phyloP scores from a whole-genome alignment of 2,329 filamentous ascomycete species.

The Dryadomyces quercivorus region DNA sequence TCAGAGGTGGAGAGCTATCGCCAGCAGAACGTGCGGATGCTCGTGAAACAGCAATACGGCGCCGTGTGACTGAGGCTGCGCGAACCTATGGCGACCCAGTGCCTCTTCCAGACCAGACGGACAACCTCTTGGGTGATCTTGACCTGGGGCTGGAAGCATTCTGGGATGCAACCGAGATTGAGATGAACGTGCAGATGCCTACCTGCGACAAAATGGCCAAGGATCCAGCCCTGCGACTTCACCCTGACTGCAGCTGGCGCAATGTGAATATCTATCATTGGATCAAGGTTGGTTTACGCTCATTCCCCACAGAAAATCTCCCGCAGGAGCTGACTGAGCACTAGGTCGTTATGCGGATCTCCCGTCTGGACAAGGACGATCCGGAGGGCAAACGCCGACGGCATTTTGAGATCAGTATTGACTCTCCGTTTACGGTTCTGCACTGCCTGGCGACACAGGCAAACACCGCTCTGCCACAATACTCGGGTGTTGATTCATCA shows the following conservation, averaged over 20 bases:
- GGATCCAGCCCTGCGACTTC: conserved; percentile 51
- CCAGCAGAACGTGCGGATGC: conserved; percentile 34
- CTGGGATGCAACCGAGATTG: conserved; percentile 83
- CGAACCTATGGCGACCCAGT: conserved; percentile 25
- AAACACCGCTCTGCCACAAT: conserved; percentile 76
- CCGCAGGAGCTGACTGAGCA: conserved; percentile 28
- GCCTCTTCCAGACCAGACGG: conserved; percentile 38
- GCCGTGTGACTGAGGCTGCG: conserved; percentile 42
- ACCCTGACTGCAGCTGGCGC: conserved; percentile 87
- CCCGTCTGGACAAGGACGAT: conserved; percentile 67
- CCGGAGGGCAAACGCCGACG: conserved; percentile 59
- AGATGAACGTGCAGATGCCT: conserved; percentile 84
- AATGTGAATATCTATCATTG: conserved; percentile 92
- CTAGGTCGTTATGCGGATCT: conserved; percentile 85
- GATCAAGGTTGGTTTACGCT: conserved; percentile 63
- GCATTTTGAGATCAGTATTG: conserved; percentile 93
- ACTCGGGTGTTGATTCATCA: conserved; percentile 40
- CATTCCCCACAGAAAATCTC: conserved; percentile 28
- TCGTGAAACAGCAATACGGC: conserved; percentile 30
- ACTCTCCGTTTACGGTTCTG: conserved; percentile 86
- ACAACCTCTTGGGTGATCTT: conserved; percentile 72
- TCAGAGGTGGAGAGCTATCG: conserved; percentile 67
- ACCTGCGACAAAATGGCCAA: conserved; percentile 79
- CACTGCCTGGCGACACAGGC: conserved; percentile 88
- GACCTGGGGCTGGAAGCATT: conserved; percentile 57